These are phyloP conservation scores for Pythium sukuiense DNA, from an alignment of 352 stramenopile species.

Conservation along the genomic window DNA sequence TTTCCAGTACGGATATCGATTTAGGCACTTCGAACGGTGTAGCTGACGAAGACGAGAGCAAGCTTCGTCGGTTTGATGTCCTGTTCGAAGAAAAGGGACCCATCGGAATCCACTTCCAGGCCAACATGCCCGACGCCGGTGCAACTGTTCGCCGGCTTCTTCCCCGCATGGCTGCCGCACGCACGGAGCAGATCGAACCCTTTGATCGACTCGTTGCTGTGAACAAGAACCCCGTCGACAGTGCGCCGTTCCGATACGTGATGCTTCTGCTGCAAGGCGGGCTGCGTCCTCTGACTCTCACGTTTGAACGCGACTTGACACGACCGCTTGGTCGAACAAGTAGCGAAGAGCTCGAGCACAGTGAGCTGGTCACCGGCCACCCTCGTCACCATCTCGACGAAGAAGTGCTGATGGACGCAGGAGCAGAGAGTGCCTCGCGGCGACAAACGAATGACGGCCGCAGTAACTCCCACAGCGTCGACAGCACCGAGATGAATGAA, in stretches of 20 bases:
- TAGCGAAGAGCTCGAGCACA: not conserved
- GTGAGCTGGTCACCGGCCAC: not conserved
- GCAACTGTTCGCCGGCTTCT: constrained; percentile 63
- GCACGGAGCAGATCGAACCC: constrained; percentile 46
- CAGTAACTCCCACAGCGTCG: not conserved
- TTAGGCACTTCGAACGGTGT: not conserved
- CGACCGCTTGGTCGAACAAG: not conserved
- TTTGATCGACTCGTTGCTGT: constrained; percentile 77
- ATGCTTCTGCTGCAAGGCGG: constrained; percentile 83
- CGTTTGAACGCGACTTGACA: constrained; percentile 54
- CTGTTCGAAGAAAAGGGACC: constrained; percentile 70
- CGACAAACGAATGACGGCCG: constrained; percentile 23
- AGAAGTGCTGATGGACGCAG: constrained; percentile 54
- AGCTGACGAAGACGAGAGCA: constrained; percentile 9
- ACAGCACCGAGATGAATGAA: constrained; percentile 7
- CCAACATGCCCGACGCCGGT: constrained; percentile 63
- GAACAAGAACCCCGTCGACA: constrained; percentile 68
- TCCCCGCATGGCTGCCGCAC: constrained; percentile 53
- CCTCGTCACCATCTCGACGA: constrained; percentile 42
- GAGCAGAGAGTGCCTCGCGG: constrained; percentile 24
- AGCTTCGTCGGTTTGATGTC: constrained; percentile 49
- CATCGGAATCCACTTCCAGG: constrained; percentile 85
- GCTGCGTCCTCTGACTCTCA: constrained; percentile 71
- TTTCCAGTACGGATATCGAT: not conserved
- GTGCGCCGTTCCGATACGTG: constrained; percentile 72